Conservation (phyloP, 371 early-diverging fungal species). For the Lichtheimia corymbifera region DNA sequence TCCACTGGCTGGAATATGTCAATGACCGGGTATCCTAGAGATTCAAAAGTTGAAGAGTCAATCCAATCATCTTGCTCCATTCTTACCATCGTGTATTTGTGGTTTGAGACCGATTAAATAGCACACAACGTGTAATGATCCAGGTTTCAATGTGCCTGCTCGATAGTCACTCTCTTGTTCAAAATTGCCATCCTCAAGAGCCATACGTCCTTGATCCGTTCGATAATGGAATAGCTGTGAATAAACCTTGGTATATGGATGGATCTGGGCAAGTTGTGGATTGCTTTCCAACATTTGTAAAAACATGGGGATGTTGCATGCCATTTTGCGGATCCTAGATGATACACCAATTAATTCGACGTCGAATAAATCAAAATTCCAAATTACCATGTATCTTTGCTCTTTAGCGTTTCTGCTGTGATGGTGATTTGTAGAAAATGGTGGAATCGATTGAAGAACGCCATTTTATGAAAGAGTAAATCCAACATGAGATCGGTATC, state of each 20-base stretch:
- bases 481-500: conserved; percentile 8
- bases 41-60: background rate
- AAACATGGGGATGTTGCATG: conserved; percentile 27
- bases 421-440: conserved; percentile 30
- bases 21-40: background rate
- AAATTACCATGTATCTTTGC: conserved; percentile 40
- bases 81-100: background rate
- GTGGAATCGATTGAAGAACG: conserved; percentile 23
- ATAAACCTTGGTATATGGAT: conserved; percentile 23
- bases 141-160: conserved; percentile 21
- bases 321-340: conserved; percentile 40
- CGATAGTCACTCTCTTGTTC: background rate
- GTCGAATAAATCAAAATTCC: too few relatives aligned
- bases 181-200: conserved; percentile 17
- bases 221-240: conserved; percentile 10
- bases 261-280: conserved; percentile 16
- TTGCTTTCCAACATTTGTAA: conserved; percentile 25
- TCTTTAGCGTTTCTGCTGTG: conserved; percentile 21
- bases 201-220: conserved; percentile 22
- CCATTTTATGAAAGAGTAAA: conserved; percentile 31
- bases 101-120: conserved; percentile 32
- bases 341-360: background rate
- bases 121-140: conserved; percentile 23
- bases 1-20: conserved; percentile 3
- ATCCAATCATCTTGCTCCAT: background rate